These are phyloP conservation scores for Bertia moriformis DNA, from an alignment of 2,329 filamentous ascomycete species.

Conservation along the genomic window DNA sequence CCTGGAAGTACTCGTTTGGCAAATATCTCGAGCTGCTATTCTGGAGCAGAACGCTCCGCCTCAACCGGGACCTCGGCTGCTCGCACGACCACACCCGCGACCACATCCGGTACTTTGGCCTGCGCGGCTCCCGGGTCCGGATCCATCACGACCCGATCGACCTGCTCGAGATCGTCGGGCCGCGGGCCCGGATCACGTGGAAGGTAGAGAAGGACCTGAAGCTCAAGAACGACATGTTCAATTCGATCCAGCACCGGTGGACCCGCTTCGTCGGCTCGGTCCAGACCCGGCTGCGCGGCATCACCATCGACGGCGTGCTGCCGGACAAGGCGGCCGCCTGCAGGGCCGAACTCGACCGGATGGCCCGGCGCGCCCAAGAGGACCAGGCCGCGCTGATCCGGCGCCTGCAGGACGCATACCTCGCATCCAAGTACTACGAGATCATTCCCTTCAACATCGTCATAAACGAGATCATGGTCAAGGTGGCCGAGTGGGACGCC, in stretches of 20 bases:
- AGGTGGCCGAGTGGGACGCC: slow-evolving; percentile 83
- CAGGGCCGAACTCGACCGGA: slow-evolving; percentile 62
- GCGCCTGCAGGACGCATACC: slow-evolving; percentile 78
- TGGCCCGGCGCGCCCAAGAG: slow-evolving; percentile 68
- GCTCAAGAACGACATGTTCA: slow-evolving; percentile 84
- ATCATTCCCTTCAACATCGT: slow-evolving; percentile 85
- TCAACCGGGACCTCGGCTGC: slow-evolving; percentile 57
- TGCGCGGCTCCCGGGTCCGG: slow-evolving; percentile 69
- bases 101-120: slow-evolving; percentile 84
- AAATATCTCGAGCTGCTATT: slow-evolving; percentile 95
- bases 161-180: slow-evolving; percentile 85
- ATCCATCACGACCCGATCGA: slow-evolving; percentile 90
- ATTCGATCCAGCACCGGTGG: slow-evolving; percentile 67
- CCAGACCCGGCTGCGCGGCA: slow-evolving; percentile 67
- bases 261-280: slow-evolving; percentile 79
- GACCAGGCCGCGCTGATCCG: slow-evolving; percentile 63
- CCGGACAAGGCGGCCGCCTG: slow-evolving; percentile 77
- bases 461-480: slow-evolving; percentile 80
- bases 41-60: slow-evolving; percentile 74
- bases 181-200: slow-evolving; percentile 81
- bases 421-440: slow-evolving; percentile 90
- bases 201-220: slow-evolving; percentile 89
- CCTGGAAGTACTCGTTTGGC: slow-evolving; percentile 96
- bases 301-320: slow-evolving; percentile 79
- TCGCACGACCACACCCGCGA: slow-evolving; percentile 85